Percentiles rank a stretch among this genome's conserved stretches.
These are phyloP conservation scores for Polytrichum formosum DNA, from an alignment of 225 moss, liverwort and hornwort genomes.

Conservation along the genomic window DNA sequence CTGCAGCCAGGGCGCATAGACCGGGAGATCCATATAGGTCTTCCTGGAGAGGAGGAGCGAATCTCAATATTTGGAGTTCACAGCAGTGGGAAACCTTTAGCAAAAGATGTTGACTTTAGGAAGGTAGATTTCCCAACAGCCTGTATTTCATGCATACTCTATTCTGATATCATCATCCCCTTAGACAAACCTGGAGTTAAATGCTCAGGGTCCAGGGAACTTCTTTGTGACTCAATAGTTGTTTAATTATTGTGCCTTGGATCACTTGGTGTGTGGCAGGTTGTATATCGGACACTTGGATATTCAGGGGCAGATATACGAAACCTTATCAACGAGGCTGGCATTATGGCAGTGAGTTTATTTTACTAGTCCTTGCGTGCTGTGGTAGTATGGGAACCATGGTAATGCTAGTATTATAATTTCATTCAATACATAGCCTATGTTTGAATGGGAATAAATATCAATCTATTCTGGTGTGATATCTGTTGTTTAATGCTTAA, in stretches of 20 bases:
- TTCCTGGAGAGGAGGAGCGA: constrained; percentile 91
- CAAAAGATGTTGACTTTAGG: constrained; percentile 74
- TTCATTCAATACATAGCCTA: too few species aligned
- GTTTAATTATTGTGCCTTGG: not conserved
- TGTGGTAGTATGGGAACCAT: not conserved
- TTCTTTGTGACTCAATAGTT: too few species aligned
- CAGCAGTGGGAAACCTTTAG: constrained; percentile 88
- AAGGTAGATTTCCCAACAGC: constrained; percentile 45
- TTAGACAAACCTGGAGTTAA: too few species aligned
- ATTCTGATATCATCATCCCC: too few species aligned
- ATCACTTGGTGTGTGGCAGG: constrained; percentile 48
- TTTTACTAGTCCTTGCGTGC: not conserved
- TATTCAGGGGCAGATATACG: constrained; percentile 99
- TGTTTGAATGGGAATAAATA: too few species aligned
- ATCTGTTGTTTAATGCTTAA: too few species aligned
- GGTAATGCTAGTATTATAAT: too few species aligned
- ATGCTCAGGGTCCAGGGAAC: too few species aligned
- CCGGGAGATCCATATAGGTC: constrained; percentile 95
- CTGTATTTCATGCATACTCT: too few species aligned
- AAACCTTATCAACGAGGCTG: constrained; percentile 96
- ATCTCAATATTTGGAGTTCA: constrained; percentile 88
- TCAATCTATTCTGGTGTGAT: too few species aligned
- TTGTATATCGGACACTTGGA: constrained; percentile 91
- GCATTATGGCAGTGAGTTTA: constrained; percentile 92
- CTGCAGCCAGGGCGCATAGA: constrained; percentile 94